Conservation (phyloP, 495 filamentous ascomycete species). For the Podospora pseudocomata region DNA sequence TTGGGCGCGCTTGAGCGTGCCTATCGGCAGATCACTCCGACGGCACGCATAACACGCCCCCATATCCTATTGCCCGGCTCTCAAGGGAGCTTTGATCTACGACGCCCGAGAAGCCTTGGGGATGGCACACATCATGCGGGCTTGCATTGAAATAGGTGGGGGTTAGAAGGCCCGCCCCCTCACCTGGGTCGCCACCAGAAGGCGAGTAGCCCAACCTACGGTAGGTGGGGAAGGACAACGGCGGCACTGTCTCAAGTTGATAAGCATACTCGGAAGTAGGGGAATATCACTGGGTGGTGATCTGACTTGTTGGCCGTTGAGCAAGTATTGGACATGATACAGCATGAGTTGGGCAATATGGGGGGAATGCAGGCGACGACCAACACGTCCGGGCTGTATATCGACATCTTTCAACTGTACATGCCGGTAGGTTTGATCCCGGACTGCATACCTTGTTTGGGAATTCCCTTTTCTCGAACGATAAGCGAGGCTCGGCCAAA, state of each 20-base stretch:
- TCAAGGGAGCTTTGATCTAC: background rate
- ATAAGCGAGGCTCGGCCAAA: background rate
- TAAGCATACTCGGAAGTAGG: background rate
- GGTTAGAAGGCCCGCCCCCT: background rate
- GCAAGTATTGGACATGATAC: background rate
- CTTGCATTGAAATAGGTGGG: background rate
- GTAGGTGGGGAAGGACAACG: background rate
- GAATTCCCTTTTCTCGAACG: background rate
- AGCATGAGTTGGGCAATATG: background rate
- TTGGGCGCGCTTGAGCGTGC: background rate
- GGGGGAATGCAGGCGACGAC: background rate
- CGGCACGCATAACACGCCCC: background rate
- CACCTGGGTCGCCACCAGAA: background rate
- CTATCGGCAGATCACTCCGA: background rate
- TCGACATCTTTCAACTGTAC: background rate
- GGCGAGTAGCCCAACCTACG: background rate
- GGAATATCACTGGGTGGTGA: background rate
- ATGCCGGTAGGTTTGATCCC: background rate
- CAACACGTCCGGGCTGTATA: background rate
- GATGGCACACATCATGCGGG: background rate
- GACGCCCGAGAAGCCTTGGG: background rate
- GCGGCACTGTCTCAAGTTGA: background rate
- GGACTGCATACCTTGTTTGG: background rate
- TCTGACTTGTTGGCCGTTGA: background rate
- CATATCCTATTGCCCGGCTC: background rate